phyloP scores from a whole-genome alignment of 2,329 filamentous ascomycete genomes.

The Pyrenochaeta sp. region DNA sequence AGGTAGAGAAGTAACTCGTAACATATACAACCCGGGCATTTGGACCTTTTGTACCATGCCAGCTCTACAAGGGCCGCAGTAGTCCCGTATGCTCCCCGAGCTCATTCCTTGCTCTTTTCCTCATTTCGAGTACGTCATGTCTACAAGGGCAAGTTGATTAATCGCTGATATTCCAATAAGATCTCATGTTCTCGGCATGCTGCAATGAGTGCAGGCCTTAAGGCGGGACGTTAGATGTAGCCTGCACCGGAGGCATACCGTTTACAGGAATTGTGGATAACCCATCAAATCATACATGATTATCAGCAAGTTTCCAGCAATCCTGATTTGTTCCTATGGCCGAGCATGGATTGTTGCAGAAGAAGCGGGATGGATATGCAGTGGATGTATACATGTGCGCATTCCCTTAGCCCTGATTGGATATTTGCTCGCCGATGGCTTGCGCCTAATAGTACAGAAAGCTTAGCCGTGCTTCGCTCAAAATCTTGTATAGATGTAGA shows the following conservation, averaged over 20 bases:
- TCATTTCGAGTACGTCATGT: conserved; percentile 25
- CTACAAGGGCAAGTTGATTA: conserved; percentile 23
- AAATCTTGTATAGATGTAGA: conserved; percentile 7
- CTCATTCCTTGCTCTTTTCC: conserved; percentile 4
- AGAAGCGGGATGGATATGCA: conserved; percentile 1
- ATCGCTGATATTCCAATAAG: conserved; percentile 25
- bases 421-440: not conserved
- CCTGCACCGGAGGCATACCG: conserved; percentile 5
- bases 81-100: conserved; percentile 12
- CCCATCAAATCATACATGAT: conserved; percentile 2
- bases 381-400: conserved; percentile 13
- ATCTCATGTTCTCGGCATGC: conserved; percentile 22
- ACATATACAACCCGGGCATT: too few species aligned
- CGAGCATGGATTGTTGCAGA: not conserved
- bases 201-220: conserved; percentile 9
- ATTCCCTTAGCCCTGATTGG: conserved; percentile 9
- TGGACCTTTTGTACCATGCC: conserved; percentile 29
- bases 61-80: too few species aligned
- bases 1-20: conserved; percentile 1
- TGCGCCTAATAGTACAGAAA: conserved; percentile 4
- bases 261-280: conserved; percentile 8
- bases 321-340: conserved; percentile 10
- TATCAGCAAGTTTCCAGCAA: conserved; percentile 10
- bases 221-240: conserved; percentile 7
- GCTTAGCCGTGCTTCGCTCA: conserved; percentile 3